These are phyloP conservation scores for Arabidopsis arenosa DNA, from an alignment of 345 rosid species.

Conservation along the genomic window DNA sequence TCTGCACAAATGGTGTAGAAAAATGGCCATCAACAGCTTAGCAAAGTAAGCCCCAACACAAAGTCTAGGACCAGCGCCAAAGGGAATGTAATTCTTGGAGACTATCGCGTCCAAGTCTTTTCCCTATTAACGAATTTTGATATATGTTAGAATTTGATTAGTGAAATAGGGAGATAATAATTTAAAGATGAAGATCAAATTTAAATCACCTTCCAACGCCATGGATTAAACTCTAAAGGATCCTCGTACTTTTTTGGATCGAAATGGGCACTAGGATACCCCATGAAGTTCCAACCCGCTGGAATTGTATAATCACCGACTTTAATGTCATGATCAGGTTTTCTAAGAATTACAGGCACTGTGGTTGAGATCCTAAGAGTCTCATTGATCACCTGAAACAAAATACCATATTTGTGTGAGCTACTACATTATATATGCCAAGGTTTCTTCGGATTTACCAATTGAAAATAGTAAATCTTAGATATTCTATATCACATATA, in stretches of 20 bases:
- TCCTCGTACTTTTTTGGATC: conserved; percentile 23
- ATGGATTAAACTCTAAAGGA: conserved; percentile 32
- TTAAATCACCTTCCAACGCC: conserved; percentile 34
- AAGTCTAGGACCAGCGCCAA: background rate
- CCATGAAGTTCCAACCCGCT: conserved; percentile 33
- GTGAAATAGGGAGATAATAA: no score
- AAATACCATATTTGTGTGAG: background rate
- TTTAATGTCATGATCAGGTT: conserved; percentile 1
- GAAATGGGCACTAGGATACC: conserved; percentile 15
- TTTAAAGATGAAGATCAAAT: background rate
- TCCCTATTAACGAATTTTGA: background rate
- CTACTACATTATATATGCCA: no score
- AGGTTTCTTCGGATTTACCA: background rate
- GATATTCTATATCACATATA: no score
- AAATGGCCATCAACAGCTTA: background rate
- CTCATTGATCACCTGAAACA: conserved; percentile 33
- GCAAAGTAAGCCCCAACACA: background rate
- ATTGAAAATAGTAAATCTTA: no score
- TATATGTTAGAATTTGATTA: no score
- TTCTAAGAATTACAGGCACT: conserved; percentile 15
- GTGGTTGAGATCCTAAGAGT: conserved; percentile 31
- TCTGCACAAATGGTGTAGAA: background rate
- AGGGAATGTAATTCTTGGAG: background rate
- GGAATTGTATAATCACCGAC: conserved; percentile 23
- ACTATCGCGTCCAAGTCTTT: background rate